phyloP scores from a whole-genome alignment of 495 filamentous ascomycete genomes.

The Tricharina praecox region DNA sequence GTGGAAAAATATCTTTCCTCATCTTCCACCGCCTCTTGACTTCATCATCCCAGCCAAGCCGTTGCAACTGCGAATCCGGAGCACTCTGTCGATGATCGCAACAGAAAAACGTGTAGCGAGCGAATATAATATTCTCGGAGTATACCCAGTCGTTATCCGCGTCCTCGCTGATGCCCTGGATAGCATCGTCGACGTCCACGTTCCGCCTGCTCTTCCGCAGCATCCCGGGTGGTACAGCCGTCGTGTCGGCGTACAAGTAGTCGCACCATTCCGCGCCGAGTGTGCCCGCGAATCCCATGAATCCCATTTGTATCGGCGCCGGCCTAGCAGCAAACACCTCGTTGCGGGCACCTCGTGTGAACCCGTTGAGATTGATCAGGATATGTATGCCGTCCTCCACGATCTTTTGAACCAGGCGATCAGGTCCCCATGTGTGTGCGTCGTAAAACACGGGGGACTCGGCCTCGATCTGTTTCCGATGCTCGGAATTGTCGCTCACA shows the following conservation, averaged over 20 bases:
- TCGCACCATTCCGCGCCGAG: constrained; percentile 98
- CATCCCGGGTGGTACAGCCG: constrained; percentile 68
- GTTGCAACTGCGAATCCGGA: constrained; percentile 49
- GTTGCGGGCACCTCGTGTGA: constrained; percentile 91
- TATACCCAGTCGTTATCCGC: constrained; percentile 70
- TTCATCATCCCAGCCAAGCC: constrained; percentile 69
- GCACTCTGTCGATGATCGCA: constrained; percentile 93
- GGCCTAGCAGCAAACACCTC: constrained; percentile 93
- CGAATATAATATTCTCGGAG: constrained; percentile 90
- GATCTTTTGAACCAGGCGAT: constrained; percentile 75
- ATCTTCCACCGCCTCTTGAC: constrained; percentile 73
- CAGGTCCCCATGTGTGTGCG: constrained; percentile 70
- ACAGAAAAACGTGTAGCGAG: constrained; percentile 94
- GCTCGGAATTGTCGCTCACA: constrained; percentile 72
- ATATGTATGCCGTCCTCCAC: constrained; percentile 91
- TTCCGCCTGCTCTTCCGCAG: constrained; percentile 63
- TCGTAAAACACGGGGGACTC: constrained; percentile 89
- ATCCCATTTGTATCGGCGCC: constrained; percentile 96
- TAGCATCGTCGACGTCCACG: constrained; percentile 43
- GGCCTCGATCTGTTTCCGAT: constrained; percentile 83
- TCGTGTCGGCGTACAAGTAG: constrained; percentile 80
- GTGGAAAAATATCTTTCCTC: constrained; percentile 87
- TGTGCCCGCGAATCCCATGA: constrained; percentile 97
- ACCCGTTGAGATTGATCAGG: constrained; percentile 91
- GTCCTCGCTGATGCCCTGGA: constrained; percentile 26